Evolutionary conservation across 768 basidiomycete species (phyloP).

Genomic region (Lactifluus rugatus): DNA sequence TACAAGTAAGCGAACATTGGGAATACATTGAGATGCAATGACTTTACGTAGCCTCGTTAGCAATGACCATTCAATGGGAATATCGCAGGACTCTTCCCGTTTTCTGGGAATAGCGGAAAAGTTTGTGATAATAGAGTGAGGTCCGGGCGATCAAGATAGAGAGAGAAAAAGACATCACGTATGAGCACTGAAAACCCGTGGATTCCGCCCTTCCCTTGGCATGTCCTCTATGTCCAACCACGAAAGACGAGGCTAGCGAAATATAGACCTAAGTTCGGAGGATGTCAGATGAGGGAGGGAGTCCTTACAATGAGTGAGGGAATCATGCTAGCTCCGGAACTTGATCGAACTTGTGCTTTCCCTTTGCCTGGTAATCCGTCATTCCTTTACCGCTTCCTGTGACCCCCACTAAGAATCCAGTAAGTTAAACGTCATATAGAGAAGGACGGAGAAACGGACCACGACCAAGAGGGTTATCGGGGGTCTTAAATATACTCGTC

Average conservation of each 20-base stretch:
- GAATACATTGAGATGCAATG: slow-evolving; percentile 13
- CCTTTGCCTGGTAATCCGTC: slow-evolving; percentile 19
- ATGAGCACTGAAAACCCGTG: slow-evolving; percentile 9
- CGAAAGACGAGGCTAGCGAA: neutral
- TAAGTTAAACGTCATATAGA: neutral
- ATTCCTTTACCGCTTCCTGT: slow-evolving; percentile 16
- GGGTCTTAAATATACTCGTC: slow-evolving; percentile 90
- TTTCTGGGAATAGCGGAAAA: slow-evolving; percentile 10
- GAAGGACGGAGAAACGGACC: slow-evolving; percentile 40
- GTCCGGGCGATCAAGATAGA: slow-evolving; percentile 8
- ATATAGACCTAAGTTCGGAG: neutral
- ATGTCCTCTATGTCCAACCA: slow-evolving; percentile 7
- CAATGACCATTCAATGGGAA: slow-evolving; percentile 10
- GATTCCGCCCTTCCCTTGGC: slow-evolving; percentile 12
- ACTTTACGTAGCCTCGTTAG: slow-evolving; percentile 18
- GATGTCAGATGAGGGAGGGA: neutral
- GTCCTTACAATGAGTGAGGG: neutral
- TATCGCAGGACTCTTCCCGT: slow-evolving; percentile 1
- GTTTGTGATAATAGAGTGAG: slow-evolving; percentile 7
- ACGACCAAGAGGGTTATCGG: slow-evolving; percentile 80
- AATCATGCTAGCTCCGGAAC: slow-evolving; percentile 6
- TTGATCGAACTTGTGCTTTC: slow-evolving; percentile 19
- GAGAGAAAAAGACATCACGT: slow-evolving; percentile 17
- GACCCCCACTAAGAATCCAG: slow-evolving; percentile 8
- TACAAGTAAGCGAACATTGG: slow-evolving; percentile 16